Conservation (phyloP, 768 basidiomycete genomes). For the Lactarius akahatsu region DNA sequence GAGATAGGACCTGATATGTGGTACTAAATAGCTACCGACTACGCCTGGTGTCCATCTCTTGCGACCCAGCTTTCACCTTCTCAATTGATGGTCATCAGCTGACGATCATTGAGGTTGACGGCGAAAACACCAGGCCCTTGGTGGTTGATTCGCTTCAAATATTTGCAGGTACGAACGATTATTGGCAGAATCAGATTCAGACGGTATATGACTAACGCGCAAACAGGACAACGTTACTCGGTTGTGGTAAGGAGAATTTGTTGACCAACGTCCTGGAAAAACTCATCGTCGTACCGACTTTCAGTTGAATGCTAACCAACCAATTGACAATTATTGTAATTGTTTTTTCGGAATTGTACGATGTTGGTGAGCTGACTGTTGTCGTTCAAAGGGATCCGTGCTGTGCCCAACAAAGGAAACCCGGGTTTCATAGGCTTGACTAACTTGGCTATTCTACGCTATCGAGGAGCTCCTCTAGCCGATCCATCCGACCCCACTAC, state of each 20-base stretch:
- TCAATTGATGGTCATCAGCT: constrained; percentile 27
- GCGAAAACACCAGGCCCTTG: constrained; percentile 28
- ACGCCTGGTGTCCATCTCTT: constrained; percentile 19
- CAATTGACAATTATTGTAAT: constrained; percentile 15
- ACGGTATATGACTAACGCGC: not conserved
- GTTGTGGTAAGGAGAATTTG: constrained; percentile 29
- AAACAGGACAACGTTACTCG: constrained; percentile 34
- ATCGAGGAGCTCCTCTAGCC: not conserved
- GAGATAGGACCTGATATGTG: not conserved
- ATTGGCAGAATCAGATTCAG: too few relatives aligned
- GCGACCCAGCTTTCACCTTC: constrained; percentile 17
- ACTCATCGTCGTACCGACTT: not conserved
- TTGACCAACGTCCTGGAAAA: not conserved
- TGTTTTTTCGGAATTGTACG: not conserved
- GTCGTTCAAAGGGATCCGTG: constrained; percentile 18
- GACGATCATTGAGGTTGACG: constrained; percentile 33
- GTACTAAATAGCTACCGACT: constrained; percentile 14
- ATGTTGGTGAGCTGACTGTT: not conserved
- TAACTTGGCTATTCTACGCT: constrained; percentile 29
- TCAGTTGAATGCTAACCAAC: constrained; percentile 30
- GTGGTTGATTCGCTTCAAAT: constrained; percentile 32
- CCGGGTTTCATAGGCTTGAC: constrained; percentile 7
- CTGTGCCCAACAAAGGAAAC: not conserved
- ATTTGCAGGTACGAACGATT: constrained; percentile 28
- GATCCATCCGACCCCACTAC: constrained; percentile 14